A percentile compares a stretch with the other conserved stretches of the same genome.
phyloP scores from a whole-genome alignment of 1,284 basidiomycete species.

The Sporisorium exsertum region DNA sequence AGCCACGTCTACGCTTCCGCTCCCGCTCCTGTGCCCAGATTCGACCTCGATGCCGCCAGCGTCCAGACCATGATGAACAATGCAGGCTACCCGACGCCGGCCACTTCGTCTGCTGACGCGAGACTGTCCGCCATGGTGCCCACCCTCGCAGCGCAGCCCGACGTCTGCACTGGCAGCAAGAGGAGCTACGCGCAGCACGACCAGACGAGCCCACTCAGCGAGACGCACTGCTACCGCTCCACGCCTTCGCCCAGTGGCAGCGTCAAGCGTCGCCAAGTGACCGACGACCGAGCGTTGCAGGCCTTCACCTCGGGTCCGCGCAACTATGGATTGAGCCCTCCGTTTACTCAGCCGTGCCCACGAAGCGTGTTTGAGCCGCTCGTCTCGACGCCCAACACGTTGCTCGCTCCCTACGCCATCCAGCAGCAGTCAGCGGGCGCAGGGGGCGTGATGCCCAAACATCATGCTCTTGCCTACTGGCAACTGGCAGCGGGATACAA shows the following conservation, averaged over 20 bases:
- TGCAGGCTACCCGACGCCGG: conserved; percentile 36
- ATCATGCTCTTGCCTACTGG: conserved; percentile 51
- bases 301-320: conserved; percentile 23
- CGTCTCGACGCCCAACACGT: conserved; percentile 53
- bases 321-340: conserved; percentile 45
- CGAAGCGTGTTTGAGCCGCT: conserved; percentile 51
- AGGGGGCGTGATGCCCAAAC: conserved; percentile 24
- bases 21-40: conserved; percentile 21
- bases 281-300: conserved; percentile 24
- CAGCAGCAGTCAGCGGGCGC: conserved; percentile 30
- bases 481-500: conserved; percentile 51
- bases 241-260: conserved; percentile 43
- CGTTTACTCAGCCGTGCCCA: conserved; percentile 46
- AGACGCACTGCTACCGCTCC: conserved; percentile 20
- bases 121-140: conserved; percentile 10
- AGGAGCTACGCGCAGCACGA: conserved; percentile 31
- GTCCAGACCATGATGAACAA: conserved; percentile 36
- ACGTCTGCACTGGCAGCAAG: conserved; percentile 28
- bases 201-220: conserved; percentile 37
- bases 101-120: conserved; percentile 29
- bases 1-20: conserved; percentile 43
- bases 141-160: conserved; percentile 5
- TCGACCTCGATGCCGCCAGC: conserved; percentile 29
- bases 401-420: conserved; percentile 47
- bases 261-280: conserved; percentile 37